Evolutionary conservation across 805 yeast genomes (phyloP).

Genomic region (Maudiozyma turicensis): DNA sequence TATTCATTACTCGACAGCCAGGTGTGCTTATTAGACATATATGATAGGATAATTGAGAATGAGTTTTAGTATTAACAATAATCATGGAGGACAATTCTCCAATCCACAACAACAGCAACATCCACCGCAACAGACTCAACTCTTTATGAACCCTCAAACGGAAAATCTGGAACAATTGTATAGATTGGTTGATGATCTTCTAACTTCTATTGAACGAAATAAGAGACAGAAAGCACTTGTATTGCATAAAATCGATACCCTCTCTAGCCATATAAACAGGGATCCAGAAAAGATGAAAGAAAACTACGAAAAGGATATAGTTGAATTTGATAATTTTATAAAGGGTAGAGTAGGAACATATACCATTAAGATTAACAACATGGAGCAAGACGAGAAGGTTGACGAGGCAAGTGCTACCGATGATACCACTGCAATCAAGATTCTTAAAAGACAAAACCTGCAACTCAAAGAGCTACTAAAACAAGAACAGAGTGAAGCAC

Average conservation of each 20-base stretch:
- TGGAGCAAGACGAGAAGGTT: neutral
- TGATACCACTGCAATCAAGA: neutral
- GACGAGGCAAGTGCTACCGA: neutral
- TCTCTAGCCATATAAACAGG: slow-evolving; percentile 11
- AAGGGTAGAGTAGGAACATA: slow-evolving; percentile 1
- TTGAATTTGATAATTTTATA: slow-evolving; percentile 11
- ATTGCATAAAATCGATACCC: slow-evolving; percentile 12
- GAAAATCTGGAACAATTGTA: slow-evolving; percentile 21
- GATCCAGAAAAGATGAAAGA: slow-evolving; percentile 3
- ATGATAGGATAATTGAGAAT: neutral
- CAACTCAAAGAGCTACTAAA: slow-evolving; percentile 3
- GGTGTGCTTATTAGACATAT: no score
- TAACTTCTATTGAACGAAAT: slow-evolving; percentile 13
- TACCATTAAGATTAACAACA: neutral
- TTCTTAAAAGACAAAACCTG: slow-evolving; percentile 1
- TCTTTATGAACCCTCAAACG: slow-evolving; percentile 22
- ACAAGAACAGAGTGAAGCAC: slow-evolving; percentile 5
- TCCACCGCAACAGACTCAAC: slow-evolving; percentile 7
- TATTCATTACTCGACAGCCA: no score
- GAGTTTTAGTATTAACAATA: neutral
- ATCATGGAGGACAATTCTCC: neutral
- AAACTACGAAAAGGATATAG: slow-evolving; percentile 8
- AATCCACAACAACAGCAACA: neutral
- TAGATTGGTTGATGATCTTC: slow-evolving; percentile 13
- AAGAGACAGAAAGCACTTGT: slow-evolving; percentile 14